These are phyloP conservation scores for Aureobasidium sp. DNA, from an alignment of 2,329 filamentous ascomycete species.

Conservation along the genomic window DNA sequence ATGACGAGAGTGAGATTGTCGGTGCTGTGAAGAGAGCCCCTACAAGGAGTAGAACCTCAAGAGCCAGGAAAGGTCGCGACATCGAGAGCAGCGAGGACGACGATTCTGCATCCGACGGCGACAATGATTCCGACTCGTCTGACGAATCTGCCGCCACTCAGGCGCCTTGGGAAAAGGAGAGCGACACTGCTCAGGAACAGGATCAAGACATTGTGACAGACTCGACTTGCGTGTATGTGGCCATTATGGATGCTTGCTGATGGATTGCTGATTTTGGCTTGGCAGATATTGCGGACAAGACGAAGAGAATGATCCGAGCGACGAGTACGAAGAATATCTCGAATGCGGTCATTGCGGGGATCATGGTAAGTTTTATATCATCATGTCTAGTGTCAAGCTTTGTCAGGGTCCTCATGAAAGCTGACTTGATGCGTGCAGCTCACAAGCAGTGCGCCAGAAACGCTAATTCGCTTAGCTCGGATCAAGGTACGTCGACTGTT, in stretches of 20 bases:
- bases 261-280: conserved; percentile 18
- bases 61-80: conserved; percentile 21
- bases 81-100: conserved; percentile 19
- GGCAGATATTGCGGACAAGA: conserved; percentile 72
- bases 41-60: conserved; percentile 15
- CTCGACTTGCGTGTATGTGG: conserved; percentile 57
- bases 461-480: conserved; percentile 52
- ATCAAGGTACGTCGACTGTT: conserved; percentile 49
- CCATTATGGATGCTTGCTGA: neutral
- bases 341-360: conserved; percentile 71
- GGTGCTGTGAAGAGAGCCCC: conserved; percentile 29
- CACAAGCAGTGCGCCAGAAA: conserved; percentile 84
- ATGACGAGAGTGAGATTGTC: conserved; percentile 37
- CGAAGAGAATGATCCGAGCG: conserved; percentile 73
- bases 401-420: conserved; percentile 23
- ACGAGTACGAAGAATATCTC: conserved; percentile 73
- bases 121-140: conserved; percentile 18
- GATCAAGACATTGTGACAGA: conserved; percentile 46
- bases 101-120: conserved; percentile 17
- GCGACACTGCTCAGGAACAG: conserved; percentile 47
- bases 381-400: conserved; percentile 14
- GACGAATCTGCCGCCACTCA: conserved; percentile 32
- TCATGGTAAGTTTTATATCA: conserved; percentile 57
- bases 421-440: conserved; percentile 53
- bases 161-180: conserved; percentile 45